Conservation (phyloP, 768 basidiomycete genomes). For the Coprinellus aureogranulatus region DNA sequence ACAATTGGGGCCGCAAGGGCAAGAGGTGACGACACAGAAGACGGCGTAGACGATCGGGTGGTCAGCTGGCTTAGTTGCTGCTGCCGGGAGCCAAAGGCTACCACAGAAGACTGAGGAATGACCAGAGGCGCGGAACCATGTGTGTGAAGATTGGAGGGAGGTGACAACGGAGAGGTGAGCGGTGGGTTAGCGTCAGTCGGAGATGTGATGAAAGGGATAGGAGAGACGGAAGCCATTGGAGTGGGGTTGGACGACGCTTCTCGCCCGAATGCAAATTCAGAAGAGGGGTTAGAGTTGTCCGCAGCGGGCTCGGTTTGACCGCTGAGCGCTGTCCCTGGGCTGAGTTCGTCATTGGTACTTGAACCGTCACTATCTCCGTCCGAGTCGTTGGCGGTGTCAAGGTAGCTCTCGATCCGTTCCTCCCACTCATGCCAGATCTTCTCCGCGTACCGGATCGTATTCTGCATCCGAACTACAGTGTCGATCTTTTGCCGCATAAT, state of each 20-base stretch:
- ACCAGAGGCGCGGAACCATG: slow-evolving; percentile 7
- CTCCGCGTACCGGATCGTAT: slow-evolving; percentile 94
- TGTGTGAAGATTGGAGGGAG: slow-evolving; percentile 7
- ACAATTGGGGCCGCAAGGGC: slow-evolving; percentile 83
- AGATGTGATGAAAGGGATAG: slow-evolving; percentile 33
- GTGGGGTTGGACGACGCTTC: slow-evolving; percentile 56
- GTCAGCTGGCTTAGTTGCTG: slow-evolving; percentile 38
- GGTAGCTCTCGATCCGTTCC: slow-evolving; percentile 70
- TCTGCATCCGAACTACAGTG: slow-evolving; percentile 93
- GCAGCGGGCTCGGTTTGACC: slow-evolving; percentile 14
- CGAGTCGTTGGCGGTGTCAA: slow-evolving; percentile 54
- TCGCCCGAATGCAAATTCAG: slow-evolving; percentile 59
- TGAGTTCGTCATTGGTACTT: slow-evolving; percentile 42
- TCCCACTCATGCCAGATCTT: slow-evolving; percentile 98
- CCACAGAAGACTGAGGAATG: slow-evolving; percentile 17
- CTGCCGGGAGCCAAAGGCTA: slow-evolving; percentile 35
- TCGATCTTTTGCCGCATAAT: slow-evolving; percentile 92
- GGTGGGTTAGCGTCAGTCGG: slow-evolving; percentile 24
- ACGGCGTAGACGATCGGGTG: slow-evolving; percentile 84
- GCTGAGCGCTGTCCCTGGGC: slow-evolving; percentile 24
- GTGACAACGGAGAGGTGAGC: slow-evolving; percentile 27
- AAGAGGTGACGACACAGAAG: slow-evolving; percentile 83
- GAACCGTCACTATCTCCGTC: slow-evolving; percentile 45
- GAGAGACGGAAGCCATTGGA: slow-evolving; percentile 61
- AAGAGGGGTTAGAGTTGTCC: slow-evolving; percentile 62